These are phyloP conservation scores for Moricandia moricandioides DNA, from an alignment of 345 rosid species.

Conservation along the genomic window DNA sequence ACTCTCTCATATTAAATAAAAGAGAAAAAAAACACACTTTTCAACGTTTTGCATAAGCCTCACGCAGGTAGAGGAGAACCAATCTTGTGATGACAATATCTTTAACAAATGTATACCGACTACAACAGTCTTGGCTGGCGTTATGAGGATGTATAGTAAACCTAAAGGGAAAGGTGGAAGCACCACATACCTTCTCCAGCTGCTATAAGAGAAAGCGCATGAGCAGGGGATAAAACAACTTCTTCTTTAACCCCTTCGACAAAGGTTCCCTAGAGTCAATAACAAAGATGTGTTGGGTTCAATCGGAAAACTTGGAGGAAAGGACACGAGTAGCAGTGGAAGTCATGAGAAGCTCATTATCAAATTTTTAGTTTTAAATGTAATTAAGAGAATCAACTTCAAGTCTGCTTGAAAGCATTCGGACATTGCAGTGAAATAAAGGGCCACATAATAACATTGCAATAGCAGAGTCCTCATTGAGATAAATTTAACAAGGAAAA, in stretches of 20 bases:
- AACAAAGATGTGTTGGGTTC: background rate
- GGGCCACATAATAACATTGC: background rate
- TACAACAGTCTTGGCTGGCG: background rate
- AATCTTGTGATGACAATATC: slow-evolving; percentile 7
- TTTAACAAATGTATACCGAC: background rate
- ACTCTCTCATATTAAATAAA: background rate
- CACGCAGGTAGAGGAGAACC: background rate
- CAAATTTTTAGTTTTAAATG: background rate
- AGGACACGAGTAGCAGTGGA: slow-evolving; percentile 11
- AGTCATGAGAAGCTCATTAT: background rate
- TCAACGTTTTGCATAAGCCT: background rate
- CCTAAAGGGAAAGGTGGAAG: slow-evolving; percentile 23
- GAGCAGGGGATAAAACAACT: slow-evolving; percentile 99
- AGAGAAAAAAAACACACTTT: background rate
- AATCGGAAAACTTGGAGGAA: background rate
- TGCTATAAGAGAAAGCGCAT: slow-evolving; percentile 95
- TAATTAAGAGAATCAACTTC: slow-evolving; percentile 13
- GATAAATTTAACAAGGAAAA: background rate
- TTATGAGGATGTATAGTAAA: slow-evolving; percentile 10
- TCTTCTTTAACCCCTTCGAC: slow-evolving; percentile 98
- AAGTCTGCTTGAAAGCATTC: slow-evolving; percentile 9
- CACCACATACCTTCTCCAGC: slow-evolving; percentile 90
- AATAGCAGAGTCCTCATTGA: background rate
- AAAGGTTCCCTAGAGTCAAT: slow-evolving; percentile 77
- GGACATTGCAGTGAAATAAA: background rate